Evolutionary conservation across 164 flowering plant species (phyloP), one percentile per base, ranked within the genome.

Genomic region (Annona squamosa): DNA sequence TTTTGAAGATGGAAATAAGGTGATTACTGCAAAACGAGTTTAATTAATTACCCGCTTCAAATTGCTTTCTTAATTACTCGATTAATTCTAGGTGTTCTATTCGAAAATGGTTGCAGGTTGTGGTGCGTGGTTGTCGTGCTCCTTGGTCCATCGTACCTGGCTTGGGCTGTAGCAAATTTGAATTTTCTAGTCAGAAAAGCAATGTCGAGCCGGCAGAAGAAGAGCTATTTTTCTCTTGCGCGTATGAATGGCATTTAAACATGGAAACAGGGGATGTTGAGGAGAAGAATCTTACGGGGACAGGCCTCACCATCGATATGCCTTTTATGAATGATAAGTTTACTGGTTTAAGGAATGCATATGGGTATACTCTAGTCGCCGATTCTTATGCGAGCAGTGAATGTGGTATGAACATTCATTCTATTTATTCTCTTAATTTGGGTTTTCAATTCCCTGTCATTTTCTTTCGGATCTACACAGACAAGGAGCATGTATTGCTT

Each of bases 1-100:
- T 72, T 87, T 81, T 68, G 92, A 90, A 67, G 86, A 86, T 44
- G 86, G 78, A 41, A 81, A 90, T 66, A 86, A 89, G 90, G 93
- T 89, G 77, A 52, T 52, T 52, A 52, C 13, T 16, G 13, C 9
- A 52, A 52, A 10, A 52, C 9, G 59, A 52, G 59, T 52, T 16
- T 52, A 52, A 10, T 52, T 10, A 9, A 52, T 52, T 16, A 52
- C 59, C 59, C 13, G 13, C 9, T 48, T 1, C 6, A 7, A 48
- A 48, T 4, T 48, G 6, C 57, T 48, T 48, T 48, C 12, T 48
- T 48, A 48, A 48, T 12, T 48, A 52, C 13, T 10, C 7, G 13
- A 52, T 52, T 52, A 0, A 37, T 6, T 3, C 12, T 63, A 37
- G 42, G 26, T 5, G 7, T 63, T 3, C 26, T 63, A 63, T 63